Evolutionary conservation across 192 early-diverging fungal genomes (phyloP).

Genomic region (Phlyctochytrium bullatum): DNA sequence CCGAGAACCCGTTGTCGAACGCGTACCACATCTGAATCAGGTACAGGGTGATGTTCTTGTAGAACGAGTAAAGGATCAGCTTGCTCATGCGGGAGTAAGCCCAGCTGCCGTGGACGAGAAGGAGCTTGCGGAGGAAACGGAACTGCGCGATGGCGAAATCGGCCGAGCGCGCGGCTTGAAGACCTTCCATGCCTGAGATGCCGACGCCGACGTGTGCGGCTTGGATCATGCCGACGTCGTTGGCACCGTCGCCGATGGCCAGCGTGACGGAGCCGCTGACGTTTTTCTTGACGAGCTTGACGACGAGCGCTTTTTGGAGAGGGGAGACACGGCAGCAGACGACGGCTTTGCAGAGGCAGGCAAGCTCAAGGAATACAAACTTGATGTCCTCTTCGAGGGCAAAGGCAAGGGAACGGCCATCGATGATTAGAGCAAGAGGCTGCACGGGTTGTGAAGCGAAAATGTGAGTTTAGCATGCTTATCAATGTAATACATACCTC

Average conservation of each 20-base stretch:
- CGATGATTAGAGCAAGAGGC: slow-evolving; percentile 90
- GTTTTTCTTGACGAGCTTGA: slow-evolving; percentile 91
- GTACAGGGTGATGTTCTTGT: slow-evolving; percentile 99
- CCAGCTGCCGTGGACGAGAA: slow-evolving; percentile 98
- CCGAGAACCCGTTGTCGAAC: slow-evolving; percentile 93
- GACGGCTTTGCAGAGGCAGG: slow-evolving; percentile 90
- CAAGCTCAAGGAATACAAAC: slow-evolving; percentile 79
- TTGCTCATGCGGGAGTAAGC: slow-evolving; percentile 93
- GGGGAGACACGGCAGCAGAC: slow-evolving; percentile 98
- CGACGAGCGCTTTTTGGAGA: slow-evolving; percentile 96
- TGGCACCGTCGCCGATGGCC: slow-evolving; percentile 98
- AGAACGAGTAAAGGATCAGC: slow-evolving; percentile 95
- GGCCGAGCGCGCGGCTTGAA: slow-evolving; percentile 93
- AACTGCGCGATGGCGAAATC: slow-evolving; percentile 99
- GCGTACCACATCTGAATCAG: slow-evolving; percentile 97
- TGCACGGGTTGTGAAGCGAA: too few relatives aligned
- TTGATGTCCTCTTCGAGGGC: slow-evolving; percentile 77
- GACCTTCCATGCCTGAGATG: slow-evolving; percentile 92
- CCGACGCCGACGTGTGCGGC: slow-evolving; percentile 97
- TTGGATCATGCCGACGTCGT: slow-evolving; percentile 99
- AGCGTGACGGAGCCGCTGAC: slow-evolving; percentile 77
- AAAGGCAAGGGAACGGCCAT: slow-evolving; percentile 87
- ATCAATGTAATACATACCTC: slow-evolving; percentile 7
- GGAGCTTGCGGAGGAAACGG: slow-evolving; percentile 86
- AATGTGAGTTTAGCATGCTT: too few relatives aligned